Evolutionary conservation across 148 eudicot species (phyloP).

Genomic region (Silene latifolia): DNA sequence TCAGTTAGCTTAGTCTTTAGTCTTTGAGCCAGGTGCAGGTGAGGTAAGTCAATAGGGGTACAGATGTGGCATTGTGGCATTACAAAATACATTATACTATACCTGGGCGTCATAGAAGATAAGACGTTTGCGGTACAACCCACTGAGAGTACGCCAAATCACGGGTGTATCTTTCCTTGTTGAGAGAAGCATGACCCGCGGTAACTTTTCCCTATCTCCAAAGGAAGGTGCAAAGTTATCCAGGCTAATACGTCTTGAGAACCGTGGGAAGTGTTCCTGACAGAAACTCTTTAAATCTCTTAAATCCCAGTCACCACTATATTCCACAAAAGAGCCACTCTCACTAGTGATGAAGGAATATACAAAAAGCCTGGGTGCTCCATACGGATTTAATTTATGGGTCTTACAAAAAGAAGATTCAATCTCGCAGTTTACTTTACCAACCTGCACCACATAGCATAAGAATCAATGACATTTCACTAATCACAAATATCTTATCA

Average conservation of each 20-base stretch:
- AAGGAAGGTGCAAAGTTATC: conserved; percentile 38
- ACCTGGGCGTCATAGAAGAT: conserved; percentile 82
- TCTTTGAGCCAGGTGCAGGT: too few relatives aligned
- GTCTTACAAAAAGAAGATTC: conserved; percentile 66
- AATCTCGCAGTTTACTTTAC: conserved; percentile 68
- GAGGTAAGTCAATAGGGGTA: too few relatives aligned
- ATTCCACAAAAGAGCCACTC: conserved; percentile 75
- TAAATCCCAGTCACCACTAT: conserved; percentile 51
- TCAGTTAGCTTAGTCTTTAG: too few relatives aligned
- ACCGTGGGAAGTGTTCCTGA: conserved; percentile 74
- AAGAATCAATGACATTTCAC: background rate
- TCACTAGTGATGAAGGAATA: conserved; percentile 59
- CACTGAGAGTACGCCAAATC: conserved; percentile 90
- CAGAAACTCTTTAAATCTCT: conserved; percentile 69
- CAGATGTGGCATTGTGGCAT: too few relatives aligned
- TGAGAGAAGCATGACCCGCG: conserved; percentile 82
- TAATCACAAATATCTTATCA: too few relatives aligned
- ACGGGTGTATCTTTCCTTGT: conserved; percentile 82
- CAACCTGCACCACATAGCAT: conserved; percentile 47
- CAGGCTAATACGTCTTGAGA: conserved; percentile 58
- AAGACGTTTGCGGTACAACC: conserved; percentile 64
- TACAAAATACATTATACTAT: background rate
- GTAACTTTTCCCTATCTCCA: conserved; percentile 43
- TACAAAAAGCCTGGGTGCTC: conserved; percentile 56
- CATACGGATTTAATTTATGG: conserved; percentile 51